A percentile compares a stretch with the other conserved stretches of the same genome.
phyloP scores from a whole-genome alignment of 371 early-diverging fungal species.

The Mortierella sp. region DNA sequence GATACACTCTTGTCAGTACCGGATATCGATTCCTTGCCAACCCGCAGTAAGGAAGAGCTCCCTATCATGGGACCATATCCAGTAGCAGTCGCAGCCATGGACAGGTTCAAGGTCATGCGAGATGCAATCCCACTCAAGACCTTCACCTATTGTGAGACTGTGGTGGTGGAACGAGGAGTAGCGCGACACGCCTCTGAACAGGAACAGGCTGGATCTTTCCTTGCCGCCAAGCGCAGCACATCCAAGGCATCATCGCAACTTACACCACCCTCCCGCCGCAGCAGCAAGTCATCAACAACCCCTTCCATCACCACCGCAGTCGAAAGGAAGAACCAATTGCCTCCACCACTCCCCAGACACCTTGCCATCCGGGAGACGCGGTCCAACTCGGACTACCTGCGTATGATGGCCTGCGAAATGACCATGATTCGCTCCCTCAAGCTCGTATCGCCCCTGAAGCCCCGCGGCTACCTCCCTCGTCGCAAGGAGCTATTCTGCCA shows the following conservation, averaged over 20 bases:
- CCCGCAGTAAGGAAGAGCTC: not conserved
- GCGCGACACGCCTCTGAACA: not conserved
- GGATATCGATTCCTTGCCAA: constrained; percentile 4
- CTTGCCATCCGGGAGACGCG: constrained; percentile 60
- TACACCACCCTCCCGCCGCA: constrained; percentile 5
- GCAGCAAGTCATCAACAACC: not conserved
- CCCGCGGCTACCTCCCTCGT: constrained; percentile 61
- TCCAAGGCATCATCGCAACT: not conserved
- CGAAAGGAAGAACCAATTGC: constrained; percentile 4
- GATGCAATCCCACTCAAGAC: constrained; percentile 50
- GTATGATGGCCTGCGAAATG: constrained; percentile 70
- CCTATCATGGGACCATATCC: constrained; percentile 21
- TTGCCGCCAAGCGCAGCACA: constrained; percentile 10
- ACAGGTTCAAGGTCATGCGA: constrained; percentile 45
- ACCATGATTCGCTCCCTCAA: constrained; percentile 72
- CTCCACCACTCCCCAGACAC: constrained; percentile 38
- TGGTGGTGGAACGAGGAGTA: constrained; percentile 14
- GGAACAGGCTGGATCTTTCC: not conserved
- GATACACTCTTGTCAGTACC: constrained; percentile 25
- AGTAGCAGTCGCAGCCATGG: constrained; percentile 39
- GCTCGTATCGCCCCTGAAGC: constrained; percentile 66
- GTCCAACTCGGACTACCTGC: constrained; percentile 63
- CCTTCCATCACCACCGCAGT: not conserved
- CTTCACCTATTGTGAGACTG: constrained; percentile 45
- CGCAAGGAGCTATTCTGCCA: constrained; percentile 54